Base-by-base conservation (phyloP, 371 early-diverging fungal species). In the Paraphysoderma sedebokerense region DNA sequence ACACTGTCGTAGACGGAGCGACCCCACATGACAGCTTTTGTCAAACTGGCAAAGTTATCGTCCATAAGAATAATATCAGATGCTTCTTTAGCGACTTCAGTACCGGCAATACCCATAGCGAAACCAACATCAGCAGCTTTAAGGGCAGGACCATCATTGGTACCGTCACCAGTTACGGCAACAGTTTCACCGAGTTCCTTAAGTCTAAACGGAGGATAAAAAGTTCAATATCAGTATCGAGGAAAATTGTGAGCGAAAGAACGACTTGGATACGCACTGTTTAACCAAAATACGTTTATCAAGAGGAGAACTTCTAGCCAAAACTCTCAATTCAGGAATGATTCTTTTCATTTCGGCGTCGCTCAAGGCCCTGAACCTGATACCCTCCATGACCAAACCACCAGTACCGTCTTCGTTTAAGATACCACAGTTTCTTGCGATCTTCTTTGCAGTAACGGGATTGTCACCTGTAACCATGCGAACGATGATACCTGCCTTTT, bases 401-500 rank as follows among this genome's bases (percentile, higher is more conserved):
- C 82, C n/a, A 15, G 36, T 47, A 32, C 39, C 61, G 24, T 59
- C 85, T 47, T 81, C 81, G 49, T 72, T 77, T 53, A 83, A 63
- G 45, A 97, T 92, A 44, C 87, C 87, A 46, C 85, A 82, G 38
- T 83, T 76, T 42, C 67, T 76, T 37, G 92, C 93, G 63, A 95
- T 89, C 2, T 83, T 80, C 23, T 74, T 69, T 9, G 98, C 95
- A 1, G 91, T 93, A 39, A 77, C 72, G 27, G 86, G 55, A 58
- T 89, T 88, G 68, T 97, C 98, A 50, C 98, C 98, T 5, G 98
- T 97, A 46, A 95, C 90, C 91, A 96, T 92, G 27, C 87, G 80
- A 15, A 92, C 88, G 57, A 74, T 70, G n/a, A 95, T 85, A 50
- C 93, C 93, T 30, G 96, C 93, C 46, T 72, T 67, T 50, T 77